A percentile compares a stretch with the other conserved stretches of the same genome.
Evolutionary conservation across 1,284 basidiomycete genomes (phyloP).

Genomic region (Singerocomus rubriflavus): DNA sequence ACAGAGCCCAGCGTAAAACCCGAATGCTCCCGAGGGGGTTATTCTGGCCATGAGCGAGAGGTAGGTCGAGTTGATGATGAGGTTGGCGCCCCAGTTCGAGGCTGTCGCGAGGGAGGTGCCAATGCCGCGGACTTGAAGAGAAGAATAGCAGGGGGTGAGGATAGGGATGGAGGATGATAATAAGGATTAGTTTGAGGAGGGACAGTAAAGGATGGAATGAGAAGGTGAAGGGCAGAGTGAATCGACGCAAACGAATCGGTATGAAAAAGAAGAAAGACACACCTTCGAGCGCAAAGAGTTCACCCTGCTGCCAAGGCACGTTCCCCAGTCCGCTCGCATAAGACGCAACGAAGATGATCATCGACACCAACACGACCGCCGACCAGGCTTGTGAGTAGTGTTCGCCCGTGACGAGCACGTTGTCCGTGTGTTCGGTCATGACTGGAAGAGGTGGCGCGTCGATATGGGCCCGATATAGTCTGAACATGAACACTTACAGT

Average conservation of each 20-base stretch:
- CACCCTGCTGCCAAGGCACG: constrained; percentile 87
- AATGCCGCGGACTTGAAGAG: constrained; percentile 63
- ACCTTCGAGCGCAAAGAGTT: constrained; percentile 76
- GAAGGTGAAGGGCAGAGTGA: background rate
- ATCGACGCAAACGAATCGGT: background rate
- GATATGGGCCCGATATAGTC: background rate
- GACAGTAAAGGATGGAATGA: background rate
- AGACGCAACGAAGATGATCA: constrained; percentile 81
- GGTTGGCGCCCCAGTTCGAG: constrained; percentile 78
- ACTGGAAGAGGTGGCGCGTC: constrained; percentile 36
- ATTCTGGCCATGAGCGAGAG: constrained; percentile 75
- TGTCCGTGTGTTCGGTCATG: constrained; percentile 65
- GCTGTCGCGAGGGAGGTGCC: constrained; percentile 80
- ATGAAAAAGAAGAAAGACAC: background rate
- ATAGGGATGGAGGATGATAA: background rate
- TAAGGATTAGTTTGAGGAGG: background rate
- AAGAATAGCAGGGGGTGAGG: background rate
- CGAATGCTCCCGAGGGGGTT: constrained; percentile 77
- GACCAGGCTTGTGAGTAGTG: constrained; percentile 66
- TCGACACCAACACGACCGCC: constrained; percentile 68
- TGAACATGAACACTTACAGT: constrained; percentile 48
- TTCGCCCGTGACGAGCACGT: constrained; percentile 61
- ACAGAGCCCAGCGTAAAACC: constrained; percentile 77
- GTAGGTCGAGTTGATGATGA: constrained; percentile 77
- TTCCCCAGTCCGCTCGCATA: constrained; percentile 78